phyloP scores from a whole-genome alignment of 2,329 filamentous ascomycete genomes.

The Neonectria hederae region DNA sequence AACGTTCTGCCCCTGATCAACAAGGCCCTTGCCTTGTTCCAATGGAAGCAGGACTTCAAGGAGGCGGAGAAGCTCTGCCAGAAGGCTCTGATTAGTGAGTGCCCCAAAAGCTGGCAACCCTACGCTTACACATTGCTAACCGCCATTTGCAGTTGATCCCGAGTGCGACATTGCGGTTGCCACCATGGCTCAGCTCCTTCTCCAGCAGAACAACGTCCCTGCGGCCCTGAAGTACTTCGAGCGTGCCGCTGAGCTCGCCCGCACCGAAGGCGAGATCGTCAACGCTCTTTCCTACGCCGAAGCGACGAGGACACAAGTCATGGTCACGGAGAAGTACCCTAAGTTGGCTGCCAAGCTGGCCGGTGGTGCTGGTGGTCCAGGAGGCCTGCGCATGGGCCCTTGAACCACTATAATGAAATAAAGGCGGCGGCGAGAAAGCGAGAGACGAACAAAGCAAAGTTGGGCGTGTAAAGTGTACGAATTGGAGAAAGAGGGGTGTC shows the following conservation, averaged over 20 bases:
- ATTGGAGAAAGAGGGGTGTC: slow-evolving; percentile 26
- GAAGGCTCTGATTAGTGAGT: slow-evolving; percentile 94
- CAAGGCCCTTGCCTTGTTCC: slow-evolving; percentile 96
- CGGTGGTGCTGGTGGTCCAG: slow-evolving; percentile 48
- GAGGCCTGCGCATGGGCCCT: slow-evolving; percentile 50
- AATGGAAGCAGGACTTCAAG: slow-evolving; percentile 96
- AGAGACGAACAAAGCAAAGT: slow-evolving; percentile 15
- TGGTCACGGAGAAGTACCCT: slow-evolving; percentile 88
- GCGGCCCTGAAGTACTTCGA: slow-evolving; percentile 98
- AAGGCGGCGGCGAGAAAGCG: slow-evolving; percentile 28
- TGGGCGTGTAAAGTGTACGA: slow-evolving; percentile 44
- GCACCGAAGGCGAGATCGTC: slow-evolving; percentile 94
- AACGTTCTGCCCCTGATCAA: slow-evolving; percentile 98
- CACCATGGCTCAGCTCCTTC: slow-evolving; percentile 96
- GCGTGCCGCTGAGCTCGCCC: slow-evolving; percentile 90
- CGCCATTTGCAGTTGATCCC: slow-evolving; percentile 76
- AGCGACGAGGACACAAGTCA: slow-evolving; percentile 93
- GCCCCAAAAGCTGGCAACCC: slow-evolving; percentile 1
- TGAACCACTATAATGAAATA: slow-evolving; percentile 40
- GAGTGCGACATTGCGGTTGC: slow-evolving; percentile 99
- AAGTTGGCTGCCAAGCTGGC: slow-evolving; percentile 77
- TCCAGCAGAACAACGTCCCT: slow-evolving; percentile 97
- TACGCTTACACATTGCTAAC: slow-evolving; percentile 47
- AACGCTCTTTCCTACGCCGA: slow-evolving; percentile 98
- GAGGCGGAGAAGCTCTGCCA: slow-evolving; percentile 97